Conservation (phyloP, 345 rosid species). For the Reutealis trisperma region DNA sequence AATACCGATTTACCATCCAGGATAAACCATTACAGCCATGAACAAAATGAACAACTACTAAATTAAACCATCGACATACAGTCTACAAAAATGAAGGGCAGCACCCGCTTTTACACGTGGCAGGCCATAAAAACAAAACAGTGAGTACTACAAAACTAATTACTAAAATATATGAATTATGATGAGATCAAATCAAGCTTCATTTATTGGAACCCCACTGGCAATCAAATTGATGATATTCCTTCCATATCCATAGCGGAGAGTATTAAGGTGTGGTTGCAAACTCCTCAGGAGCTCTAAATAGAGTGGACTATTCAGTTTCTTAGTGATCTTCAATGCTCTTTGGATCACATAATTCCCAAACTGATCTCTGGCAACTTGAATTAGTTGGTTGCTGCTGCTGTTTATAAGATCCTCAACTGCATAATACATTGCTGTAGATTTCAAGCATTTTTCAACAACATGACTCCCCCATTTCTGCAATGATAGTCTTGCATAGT, state of each 20-base stretch:
- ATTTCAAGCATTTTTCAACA: slow-evolving; percentile 25
- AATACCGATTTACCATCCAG: not conserved
- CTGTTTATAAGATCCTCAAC: slow-evolving; percentile 19
- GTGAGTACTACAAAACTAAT: not conserved
- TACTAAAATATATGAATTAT: not conserved
- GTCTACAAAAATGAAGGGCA: not conserved
- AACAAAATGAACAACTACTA: not conserved
- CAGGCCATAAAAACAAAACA: too few relatives aligned
- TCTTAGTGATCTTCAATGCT: slow-evolving; percentile 25
- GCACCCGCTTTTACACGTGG: not conserved
- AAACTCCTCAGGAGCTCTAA: slow-evolving; percentile 13
- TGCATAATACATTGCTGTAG: not conserved
- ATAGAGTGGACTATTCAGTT: not conserved
- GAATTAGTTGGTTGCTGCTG: slow-evolving; percentile 15
- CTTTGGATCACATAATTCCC: slow-evolving; percentile 41
- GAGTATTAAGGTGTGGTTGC: not conserved
- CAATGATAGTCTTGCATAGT: slow-evolving; percentile 20
- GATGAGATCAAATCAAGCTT: not conserved
- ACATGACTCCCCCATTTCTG: slow-evolving; percentile 36
- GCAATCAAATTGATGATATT: slow-evolving; percentile 21
- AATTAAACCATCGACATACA: not conserved
- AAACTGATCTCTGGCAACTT: slow-evolving; percentile 18
- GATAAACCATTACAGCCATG: not conserved
- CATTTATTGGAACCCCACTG: not conserved
- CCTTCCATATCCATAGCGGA: slow-evolving; percentile 23